phyloP scores from a whole-genome alignment of 495 filamentous ascomycete genomes.

The Cudoniella acicularis region DNA sequence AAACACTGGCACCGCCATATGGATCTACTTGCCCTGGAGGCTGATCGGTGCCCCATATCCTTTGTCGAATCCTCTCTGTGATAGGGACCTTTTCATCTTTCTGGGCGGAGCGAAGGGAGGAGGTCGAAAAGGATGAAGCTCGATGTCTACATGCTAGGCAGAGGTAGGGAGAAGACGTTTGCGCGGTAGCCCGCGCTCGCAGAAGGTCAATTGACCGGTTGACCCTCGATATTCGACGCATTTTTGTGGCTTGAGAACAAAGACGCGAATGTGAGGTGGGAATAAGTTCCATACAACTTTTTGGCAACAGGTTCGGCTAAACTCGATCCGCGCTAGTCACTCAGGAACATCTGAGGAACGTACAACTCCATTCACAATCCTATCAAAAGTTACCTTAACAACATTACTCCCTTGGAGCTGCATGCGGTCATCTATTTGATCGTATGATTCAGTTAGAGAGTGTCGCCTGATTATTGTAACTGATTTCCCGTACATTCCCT shows the following conservation, averaged over 20 bases:
- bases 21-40: constrained; percentile 53
- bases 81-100: constrained; percentile 27
- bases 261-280: neutral
- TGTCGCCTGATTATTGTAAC: too few relatives aligned
- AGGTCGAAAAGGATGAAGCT: constrained; percentile 37
- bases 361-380: too few relatives aligned
- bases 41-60: constrained; percentile 54
- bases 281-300: neutral
- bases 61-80: constrained; percentile 47
- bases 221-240: constrained; percentile 25
- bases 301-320: neutral
- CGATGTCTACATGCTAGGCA: constrained; percentile 29
- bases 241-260: constrained; percentile 1
- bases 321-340: neutral
- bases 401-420: too few relatives aligned
- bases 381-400: too few relatives aligned
- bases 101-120: constrained; percentile 40
- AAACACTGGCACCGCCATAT: constrained; percentile 39
- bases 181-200: neutral
- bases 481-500: neutral
- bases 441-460: too few relatives aligned
- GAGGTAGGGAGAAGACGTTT: constrained; percentile 18
- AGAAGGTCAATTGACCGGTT: constrained; percentile 25
- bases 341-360: neutral
- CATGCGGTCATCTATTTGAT: too few relatives aligned